A percentile compares a stretch with the other conserved stretches of the same genome.
Conservation (phyloP, 192 early-diverging fungal species). For the Phlyctochytrium bullatum region DNA sequence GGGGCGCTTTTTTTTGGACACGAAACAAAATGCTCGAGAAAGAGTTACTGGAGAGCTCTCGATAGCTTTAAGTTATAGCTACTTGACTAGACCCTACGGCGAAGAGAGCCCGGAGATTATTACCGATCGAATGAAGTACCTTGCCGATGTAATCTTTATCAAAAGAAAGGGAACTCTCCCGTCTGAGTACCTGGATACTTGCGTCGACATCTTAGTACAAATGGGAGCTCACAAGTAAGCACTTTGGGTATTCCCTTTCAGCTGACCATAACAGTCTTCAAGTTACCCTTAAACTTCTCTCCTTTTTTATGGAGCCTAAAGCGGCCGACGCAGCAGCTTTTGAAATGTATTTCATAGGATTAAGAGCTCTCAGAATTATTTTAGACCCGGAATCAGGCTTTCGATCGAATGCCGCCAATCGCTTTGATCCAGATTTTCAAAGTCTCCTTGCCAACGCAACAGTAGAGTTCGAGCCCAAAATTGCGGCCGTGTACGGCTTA, state of each 20-base stretch:
- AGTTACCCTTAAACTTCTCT: constrained; percentile 34
- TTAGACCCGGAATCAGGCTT: constrained; percentile 49
- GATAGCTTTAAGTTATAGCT: constrained; percentile 24
- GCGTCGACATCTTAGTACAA: constrained; percentile 44
- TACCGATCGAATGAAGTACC: constrained; percentile 34
- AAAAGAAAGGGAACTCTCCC: constrained; percentile 29
- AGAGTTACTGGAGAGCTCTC: constrained; percentile 29
- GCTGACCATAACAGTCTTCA: constrained; percentile 26
- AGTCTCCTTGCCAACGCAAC: constrained; percentile 34
- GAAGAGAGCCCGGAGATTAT: constrained; percentile 41
- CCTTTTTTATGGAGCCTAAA: constrained; percentile 26
- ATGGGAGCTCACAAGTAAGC: constrained; percentile 48
- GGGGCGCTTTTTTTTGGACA: constrained; percentile 47
- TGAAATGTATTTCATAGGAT: constrained; percentile 37
- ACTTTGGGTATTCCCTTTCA: background rate
- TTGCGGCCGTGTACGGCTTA: constrained; percentile 30
- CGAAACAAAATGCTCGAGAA: constrained; percentile 24
- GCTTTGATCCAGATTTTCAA: constrained; percentile 29
- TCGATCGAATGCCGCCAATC: constrained; percentile 10
- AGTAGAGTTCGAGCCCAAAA: constrained; percentile 33
- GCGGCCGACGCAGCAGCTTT: constrained; percentile 17
- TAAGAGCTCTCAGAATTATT: constrained; percentile 42
- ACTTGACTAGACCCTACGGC: constrained; percentile 26
- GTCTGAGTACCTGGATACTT: constrained; percentile 39
- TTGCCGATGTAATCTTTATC: constrained; percentile 47